Base-by-base conservation (phyloP, 805 yeast species). In the Wickerhamomyces rabaulensis region DNA sequence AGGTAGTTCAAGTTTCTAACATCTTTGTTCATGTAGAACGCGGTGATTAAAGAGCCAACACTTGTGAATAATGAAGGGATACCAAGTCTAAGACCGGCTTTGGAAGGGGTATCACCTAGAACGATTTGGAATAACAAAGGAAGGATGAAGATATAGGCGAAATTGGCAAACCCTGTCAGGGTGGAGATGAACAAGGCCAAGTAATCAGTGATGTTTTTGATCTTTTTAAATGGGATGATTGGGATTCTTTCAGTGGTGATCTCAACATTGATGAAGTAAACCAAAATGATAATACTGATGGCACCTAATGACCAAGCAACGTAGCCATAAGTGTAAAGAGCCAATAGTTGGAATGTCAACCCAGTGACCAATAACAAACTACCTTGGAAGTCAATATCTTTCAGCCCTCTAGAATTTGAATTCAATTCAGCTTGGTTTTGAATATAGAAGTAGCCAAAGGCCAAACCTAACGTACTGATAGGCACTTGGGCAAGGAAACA, bases 41-140 rank as follows among this genome's bases (percentile, higher is more conserved):
- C 76, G 1, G 75, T 64, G 8, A 63, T 55, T 17, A 73, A 46
- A 3, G 75, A 68, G 5, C 76, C 76, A 22, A 70, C 60, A n/a
- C 75, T 71, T 2, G 73, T 70, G 35, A 67, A 66, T 16, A 68
- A 43, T 3, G 75, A 65, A 5, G 75, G 76, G 17, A 69, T 62
- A 2, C 69, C 66, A 36, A 73, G 56, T 44, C 76, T 55, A 17
- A 71, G 52, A 3, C 76, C 76, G 6, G 74, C 71, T 50, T 55
- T 55, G 4, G 75, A 61, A 2, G 73, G 62, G 0, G 72, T 46
- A 50, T 72, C 75, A 3, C 68, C 71, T 15, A 68, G 54, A 2
- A 66, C 70, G 17, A 72, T 60, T 49, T 72, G 76, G 42, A 73
- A 70, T 33, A 71, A 60, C 23, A 70, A 55, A 1, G 76, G 78